Evolutionary conservation across 768 basidiomycete genomes (phyloP).

Genomic region (Basidioascus undulatus): DNA sequence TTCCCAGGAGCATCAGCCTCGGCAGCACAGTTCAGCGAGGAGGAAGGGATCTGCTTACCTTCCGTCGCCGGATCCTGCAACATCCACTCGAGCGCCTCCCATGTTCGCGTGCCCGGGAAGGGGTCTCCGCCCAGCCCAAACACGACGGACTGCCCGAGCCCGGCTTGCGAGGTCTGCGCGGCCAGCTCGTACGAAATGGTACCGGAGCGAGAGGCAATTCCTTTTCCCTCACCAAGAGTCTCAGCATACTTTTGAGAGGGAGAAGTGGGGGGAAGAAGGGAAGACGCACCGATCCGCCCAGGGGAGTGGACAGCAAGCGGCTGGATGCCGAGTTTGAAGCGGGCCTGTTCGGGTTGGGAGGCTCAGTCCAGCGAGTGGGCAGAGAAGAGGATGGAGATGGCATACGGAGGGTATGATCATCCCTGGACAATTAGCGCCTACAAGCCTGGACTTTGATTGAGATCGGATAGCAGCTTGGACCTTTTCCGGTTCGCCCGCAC

Average conservation of each 20-base stretch:
- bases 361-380: conserved; percentile 11
- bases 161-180: not conserved
- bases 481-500: too few species aligned
- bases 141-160: not conserved
- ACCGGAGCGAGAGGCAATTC: not conserved
- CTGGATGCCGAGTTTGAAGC: not conserved
- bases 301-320: not conserved
- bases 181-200: not conserved
- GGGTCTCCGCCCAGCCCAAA: not conserved
- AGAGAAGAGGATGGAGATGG: conserved; percentile 15
- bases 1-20: too few species aligned
- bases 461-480: not conserved
- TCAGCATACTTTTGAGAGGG: too few species aligned
- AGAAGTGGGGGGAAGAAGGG: too few species aligned
- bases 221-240: too few species aligned
- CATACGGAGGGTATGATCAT: too few species aligned
- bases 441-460: not conserved
- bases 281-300: not conserved
- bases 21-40: too few species aligned
- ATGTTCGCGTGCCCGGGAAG: not conserved
- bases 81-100: not conserved
- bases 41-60: not conserved
- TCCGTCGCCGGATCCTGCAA: not conserved
- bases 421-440: not conserved
- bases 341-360: not conserved